Evolutionary conservation across 768 basidiomycete genomes (phyloP).

Genomic region (Hypholoma sublateritium): DNA sequence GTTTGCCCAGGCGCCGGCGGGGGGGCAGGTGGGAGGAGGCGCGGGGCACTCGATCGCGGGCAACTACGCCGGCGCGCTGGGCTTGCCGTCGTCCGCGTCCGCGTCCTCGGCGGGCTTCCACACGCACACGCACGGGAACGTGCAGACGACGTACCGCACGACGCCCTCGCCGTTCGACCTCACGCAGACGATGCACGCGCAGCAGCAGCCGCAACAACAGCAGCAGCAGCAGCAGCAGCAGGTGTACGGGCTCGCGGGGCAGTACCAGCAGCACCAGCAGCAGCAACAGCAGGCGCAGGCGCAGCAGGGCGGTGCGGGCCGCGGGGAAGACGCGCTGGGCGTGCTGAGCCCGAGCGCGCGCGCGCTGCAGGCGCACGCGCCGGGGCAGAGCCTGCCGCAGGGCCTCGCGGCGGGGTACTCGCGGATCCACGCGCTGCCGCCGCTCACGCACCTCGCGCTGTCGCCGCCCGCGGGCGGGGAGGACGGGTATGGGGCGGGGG

Average conservation of each 20-base stretch:
- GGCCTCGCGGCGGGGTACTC: slow-evolving; percentile 91
- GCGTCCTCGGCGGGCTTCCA: slow-evolving; percentile 37
- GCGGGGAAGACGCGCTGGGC: neutral
- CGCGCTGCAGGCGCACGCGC: slow-evolving; percentile 86
- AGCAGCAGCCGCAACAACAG: neutral
- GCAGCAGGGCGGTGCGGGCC: neutral
- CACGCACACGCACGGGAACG: slow-evolving; percentile 37
- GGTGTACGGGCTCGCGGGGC: neutral
- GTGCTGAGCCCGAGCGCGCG: slow-evolving; percentile 66
- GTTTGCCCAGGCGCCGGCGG: neutral
- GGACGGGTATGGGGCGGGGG: neutral
- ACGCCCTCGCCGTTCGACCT: slow-evolving; percentile 46
- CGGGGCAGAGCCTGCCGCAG: slow-evolving; percentile 88
- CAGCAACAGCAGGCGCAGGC: slow-evolving; percentile 18
- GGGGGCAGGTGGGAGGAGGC: neutral
- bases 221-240: neutral
- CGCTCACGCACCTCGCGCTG: slow-evolving; percentile 35
- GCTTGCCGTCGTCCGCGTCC: slow-evolving; percentile 26
- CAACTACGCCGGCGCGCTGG: slow-evolving; percentile 29
- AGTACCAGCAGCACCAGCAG: slow-evolving; percentile 20
- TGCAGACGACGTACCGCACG: slow-evolving; percentile 39
- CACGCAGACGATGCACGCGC: slow-evolving; percentile 34
- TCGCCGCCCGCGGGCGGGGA: slow-evolving; percentile 10
- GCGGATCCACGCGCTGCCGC: slow-evolving; percentile 75
- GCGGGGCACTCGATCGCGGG: slow-evolving; percentile 21